These are phyloP conservation scores for Ambrosia artemisiifolia DNA, from an alignment of 129 eudicot species.

Conservation along the genomic window DNA sequence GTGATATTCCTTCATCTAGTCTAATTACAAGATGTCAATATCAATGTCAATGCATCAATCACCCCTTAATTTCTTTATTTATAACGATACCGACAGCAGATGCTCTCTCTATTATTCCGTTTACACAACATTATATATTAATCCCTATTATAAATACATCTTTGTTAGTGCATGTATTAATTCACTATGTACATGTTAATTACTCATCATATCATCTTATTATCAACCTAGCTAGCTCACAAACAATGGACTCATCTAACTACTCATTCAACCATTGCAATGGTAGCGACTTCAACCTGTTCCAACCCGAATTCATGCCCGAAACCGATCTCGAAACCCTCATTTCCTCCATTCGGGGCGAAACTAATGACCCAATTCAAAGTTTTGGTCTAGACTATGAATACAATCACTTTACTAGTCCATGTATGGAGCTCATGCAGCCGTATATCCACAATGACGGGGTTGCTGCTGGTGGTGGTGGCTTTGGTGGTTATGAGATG, in stretches of 20 bases:
- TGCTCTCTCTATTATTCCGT: constrained; percentile 13
- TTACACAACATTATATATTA: constrained; percentile 5
- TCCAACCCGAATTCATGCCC: constrained; percentile 38
- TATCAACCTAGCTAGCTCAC: neutral
- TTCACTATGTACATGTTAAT: neutral
- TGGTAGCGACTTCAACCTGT: constrained; percentile 18
- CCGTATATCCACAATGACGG: neutral
- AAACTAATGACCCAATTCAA: constrained; percentile 27
- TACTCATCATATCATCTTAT: neutral
- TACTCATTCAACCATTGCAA: constrained; percentile 21
- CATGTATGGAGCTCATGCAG: constrained; percentile 20
- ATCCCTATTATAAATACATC: neutral
- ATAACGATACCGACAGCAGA: neutral
- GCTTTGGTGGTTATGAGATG: constrained; percentile 1
- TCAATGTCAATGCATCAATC: constrained; percentile 20
- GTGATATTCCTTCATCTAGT: neutral
- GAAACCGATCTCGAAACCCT: constrained; percentile 54
- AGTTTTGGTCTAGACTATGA: constrained; percentile 32
- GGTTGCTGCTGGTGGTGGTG: neutral
- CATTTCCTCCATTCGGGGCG: constrained; percentile 46
- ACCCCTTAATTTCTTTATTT: constrained; percentile 15
- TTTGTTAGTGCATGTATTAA: no score
- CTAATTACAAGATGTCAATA: neutral
- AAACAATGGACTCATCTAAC: constrained; percentile 23
- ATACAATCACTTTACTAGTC: constrained; percentile 33